These are phyloP conservation scores for Paracoccidioides lutzii DNA, from an alignment of 2,329 filamentous ascomycete species.

Conservation along the genomic window DNA sequence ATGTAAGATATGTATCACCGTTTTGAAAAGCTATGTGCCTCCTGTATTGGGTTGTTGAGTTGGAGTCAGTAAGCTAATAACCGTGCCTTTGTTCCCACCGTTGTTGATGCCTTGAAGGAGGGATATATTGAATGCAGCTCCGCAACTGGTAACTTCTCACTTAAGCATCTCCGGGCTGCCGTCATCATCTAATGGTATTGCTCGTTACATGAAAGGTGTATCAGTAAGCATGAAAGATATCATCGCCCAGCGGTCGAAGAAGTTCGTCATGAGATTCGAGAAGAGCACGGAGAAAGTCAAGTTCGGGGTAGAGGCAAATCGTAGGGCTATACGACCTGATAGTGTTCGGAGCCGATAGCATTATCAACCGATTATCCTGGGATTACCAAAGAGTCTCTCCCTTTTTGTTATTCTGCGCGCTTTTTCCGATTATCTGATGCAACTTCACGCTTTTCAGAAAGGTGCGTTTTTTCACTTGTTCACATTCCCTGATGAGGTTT, in stretches of 20 bases:
- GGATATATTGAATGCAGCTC: conserved; percentile 35
- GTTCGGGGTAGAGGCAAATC: background rate
- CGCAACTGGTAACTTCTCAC: conserved; percentile 25
- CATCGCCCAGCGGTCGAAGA: background rate
- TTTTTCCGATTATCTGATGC: background rate
- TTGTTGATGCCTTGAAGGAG: conserved; percentile 33
- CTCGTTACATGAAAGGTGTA: background rate
- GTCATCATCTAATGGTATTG: background rate
- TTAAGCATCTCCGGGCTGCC: background rate
- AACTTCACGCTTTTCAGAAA: no score
- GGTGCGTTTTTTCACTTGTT: no score
- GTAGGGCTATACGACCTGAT: background rate
- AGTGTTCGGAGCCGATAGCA: background rate
- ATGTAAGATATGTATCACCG: conserved; percentile 1
- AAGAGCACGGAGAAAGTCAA: background rate
- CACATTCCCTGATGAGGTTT: no score
- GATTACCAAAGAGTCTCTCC: background rate
- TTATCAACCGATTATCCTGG: background rate
- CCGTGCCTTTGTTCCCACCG: conserved; percentile 40
- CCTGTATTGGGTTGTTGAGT: background rate
- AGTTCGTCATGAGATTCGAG: background rate
- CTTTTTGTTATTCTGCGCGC: no score
- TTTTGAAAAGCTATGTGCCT: conserved; percentile 24
- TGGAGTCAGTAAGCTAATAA: conserved; percentile 34
- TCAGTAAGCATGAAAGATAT: background rate